Conservation (phyloP, 2,329 filamentous ascomycete species). For the Sphaerulina musiva region DNA sequence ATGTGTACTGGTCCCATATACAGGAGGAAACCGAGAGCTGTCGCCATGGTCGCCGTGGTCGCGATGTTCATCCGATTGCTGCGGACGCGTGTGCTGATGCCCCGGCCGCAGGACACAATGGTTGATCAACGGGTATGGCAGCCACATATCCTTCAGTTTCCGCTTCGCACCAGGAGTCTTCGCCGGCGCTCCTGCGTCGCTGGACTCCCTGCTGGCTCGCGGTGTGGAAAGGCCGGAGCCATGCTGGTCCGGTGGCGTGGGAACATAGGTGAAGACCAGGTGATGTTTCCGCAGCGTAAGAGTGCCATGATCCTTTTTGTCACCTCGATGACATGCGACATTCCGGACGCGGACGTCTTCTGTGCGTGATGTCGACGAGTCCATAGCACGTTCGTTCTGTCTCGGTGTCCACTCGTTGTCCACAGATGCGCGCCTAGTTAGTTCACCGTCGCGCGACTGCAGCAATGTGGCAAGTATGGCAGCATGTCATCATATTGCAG, state of each 20-base stretch:
- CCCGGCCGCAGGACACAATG: slow-evolving; percentile 68
- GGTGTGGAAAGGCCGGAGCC: not conserved
- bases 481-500: not conserved
- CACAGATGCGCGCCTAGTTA: not conserved
- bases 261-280: slow-evolving; percentile 56
- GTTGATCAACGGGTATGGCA: slow-evolving; percentile 87
- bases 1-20: slow-evolving; percentile 26
- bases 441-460: not conserved
- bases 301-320: slow-evolving; percentile 41
- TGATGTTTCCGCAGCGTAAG: slow-evolving; percentile 59
- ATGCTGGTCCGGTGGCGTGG: slow-evolving; percentile 27
- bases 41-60: slow-evolving; percentile 18
- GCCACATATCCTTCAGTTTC: slow-evolving; percentile 57
- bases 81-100: slow-evolving; percentile 17
- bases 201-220: not conserved
- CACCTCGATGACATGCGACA: not conserved
- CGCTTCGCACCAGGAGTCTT: not conserved
- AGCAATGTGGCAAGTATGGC: not conserved
- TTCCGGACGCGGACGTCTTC: slow-evolving; percentile 5
- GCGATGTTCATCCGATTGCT: slow-evolving; percentile 6
- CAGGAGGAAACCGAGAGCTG: slow-evolving; percentile 26
- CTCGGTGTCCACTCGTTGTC: not conserved
- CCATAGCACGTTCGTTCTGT: not conserved
- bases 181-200: not conserved
- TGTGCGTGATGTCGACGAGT: not conserved